Evolutionary conservation across 2,329 filamentous ascomycete species (phyloP).

Genomic region (Diaporthe caulivora): DNA sequence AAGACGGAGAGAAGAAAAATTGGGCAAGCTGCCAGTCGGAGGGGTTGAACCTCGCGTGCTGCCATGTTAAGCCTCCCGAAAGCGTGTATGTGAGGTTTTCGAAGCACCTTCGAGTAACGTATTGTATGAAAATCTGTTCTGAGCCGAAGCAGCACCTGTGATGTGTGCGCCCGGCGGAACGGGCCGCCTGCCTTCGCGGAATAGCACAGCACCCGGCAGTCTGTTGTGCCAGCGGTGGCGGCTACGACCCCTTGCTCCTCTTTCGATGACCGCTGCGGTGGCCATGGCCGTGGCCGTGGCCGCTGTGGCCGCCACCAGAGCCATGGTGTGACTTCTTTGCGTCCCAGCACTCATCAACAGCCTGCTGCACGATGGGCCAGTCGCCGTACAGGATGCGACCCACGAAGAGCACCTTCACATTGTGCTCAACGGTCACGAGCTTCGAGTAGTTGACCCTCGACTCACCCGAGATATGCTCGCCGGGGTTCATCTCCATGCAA

Average conservation of each 20-base stretch:
- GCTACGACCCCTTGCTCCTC: conserved; percentile 18
- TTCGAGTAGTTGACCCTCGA: conserved; percentile 72
- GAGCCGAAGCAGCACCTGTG: background rate
- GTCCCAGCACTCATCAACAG: conserved; percentile 49
- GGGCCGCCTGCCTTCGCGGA: background rate
- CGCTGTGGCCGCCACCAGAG: background rate
- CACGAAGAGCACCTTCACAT: conserved; percentile 68
- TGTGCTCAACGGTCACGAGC: conserved; percentile 69
- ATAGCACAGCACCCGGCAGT: background rate
- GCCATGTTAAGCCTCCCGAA: background rate
- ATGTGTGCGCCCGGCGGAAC: background rate
- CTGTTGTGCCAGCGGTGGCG: background rate
- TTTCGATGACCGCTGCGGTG: conserved; percentile 16
- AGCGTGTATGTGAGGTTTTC: background rate
- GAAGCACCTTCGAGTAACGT: conserved; percentile 21
- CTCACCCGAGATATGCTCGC: conserved; percentile 60
- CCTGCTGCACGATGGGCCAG: conserved; percentile 56
- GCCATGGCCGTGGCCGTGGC: background rate
- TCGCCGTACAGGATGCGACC: conserved; percentile 58
- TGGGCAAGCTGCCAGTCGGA: background rate
- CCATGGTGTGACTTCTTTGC: conserved; percentile 13
- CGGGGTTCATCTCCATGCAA: conserved; percentile 56
- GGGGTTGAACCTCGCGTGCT: background rate
- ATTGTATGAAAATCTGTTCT: background rate
- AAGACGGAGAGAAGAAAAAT: background rate